phyloP scores from a whole-genome alignment of 2,329 filamentous ascomycete genomes.

The Ophiostoma quercus region DNA sequence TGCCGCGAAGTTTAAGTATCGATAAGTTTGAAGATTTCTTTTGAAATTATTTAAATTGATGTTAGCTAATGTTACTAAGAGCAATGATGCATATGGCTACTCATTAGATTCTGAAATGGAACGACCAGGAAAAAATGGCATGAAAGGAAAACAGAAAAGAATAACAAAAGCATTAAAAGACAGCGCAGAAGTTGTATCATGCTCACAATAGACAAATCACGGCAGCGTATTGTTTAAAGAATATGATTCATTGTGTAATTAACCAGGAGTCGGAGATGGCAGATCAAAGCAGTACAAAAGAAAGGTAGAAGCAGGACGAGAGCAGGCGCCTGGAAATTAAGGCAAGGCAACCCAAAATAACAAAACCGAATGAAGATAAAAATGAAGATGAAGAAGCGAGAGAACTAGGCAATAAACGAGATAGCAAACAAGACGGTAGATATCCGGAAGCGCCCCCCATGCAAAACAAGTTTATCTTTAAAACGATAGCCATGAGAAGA shows the following conservation, averaged over 20 bases:
- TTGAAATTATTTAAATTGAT: neutral
- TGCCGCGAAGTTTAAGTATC: too few relatives aligned
- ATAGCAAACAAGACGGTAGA: constrained; percentile 16
- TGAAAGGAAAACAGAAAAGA: neutral
- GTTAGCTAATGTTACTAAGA: neutral
- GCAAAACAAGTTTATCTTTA: constrained; percentile 20
- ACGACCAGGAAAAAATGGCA: neutral
- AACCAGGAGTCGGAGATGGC: constrained; percentile 2
- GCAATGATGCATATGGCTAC: neutral
- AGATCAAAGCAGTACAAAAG: neutral
- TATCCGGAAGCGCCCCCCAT: constrained; percentile 23
- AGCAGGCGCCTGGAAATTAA: neutral
- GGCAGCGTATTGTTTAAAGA: constrained; percentile 6
- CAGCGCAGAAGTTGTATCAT: neutral
- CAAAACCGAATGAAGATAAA: neutral
- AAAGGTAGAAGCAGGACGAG: neutral
- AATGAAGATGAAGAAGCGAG: neutral
- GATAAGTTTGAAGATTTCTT: too few relatives aligned
- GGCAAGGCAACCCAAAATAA: neutral
- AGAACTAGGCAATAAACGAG: constrained; percentile 13
- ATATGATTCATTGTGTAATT: constrained; percentile 1
- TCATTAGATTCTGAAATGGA: too few relatives aligned
- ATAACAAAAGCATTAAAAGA: neutral
- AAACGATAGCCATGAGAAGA: constrained; percentile 5
- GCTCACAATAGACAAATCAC: neutral